These are phyloP conservation scores for Chalciporus sp. DNA, from an alignment of 1,284 basidiomycete genomes.

Conservation along the genomic window DNA sequence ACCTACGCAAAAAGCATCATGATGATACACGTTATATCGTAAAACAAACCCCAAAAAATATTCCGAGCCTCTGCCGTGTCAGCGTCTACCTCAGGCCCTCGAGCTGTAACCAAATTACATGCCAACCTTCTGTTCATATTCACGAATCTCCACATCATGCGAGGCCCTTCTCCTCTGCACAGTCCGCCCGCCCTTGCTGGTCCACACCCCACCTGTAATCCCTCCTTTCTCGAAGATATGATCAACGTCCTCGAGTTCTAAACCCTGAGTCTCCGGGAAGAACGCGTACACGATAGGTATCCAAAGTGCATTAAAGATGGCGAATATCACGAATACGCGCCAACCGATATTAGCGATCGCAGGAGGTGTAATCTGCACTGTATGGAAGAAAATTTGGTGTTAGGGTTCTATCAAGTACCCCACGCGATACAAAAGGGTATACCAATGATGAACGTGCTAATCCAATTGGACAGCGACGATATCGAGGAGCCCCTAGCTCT, in stretches of 20 bases:
- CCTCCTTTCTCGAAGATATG: constrained; percentile 47
- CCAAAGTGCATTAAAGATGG: constrained; percentile 47
- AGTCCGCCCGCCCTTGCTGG: constrained; percentile 21
- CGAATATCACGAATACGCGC: constrained; percentile 51
- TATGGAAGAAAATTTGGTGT: neutral
- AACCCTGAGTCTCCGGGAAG: constrained; percentile 48
- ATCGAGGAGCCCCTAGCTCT: constrained; percentile 40
- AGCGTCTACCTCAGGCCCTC: no score
- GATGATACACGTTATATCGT: neutral
- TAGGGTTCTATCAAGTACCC: neutral
- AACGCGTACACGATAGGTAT: constrained; percentile 46
- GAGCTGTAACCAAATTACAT: neutral
- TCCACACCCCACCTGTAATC: constrained; percentile 36
- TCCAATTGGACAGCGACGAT: constrained; percentile 45
- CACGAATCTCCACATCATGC: constrained; percentile 22
- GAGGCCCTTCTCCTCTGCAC: constrained; percentile 20
- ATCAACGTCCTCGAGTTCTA: constrained; percentile 47
- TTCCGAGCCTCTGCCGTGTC: no score
- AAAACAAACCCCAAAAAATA: neutral
- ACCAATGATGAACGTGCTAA: constrained; percentile 46
- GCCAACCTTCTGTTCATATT: neutral
- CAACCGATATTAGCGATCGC: constrained; percentile 53
- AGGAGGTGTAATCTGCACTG: constrained; percentile 49
- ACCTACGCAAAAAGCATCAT: neutral
- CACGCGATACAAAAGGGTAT: neutral